phyloP scores from a whole-genome alignment of 2,329 filamentous ascomycete genomes.

The Paraconiothyrium sp. region DNA sequence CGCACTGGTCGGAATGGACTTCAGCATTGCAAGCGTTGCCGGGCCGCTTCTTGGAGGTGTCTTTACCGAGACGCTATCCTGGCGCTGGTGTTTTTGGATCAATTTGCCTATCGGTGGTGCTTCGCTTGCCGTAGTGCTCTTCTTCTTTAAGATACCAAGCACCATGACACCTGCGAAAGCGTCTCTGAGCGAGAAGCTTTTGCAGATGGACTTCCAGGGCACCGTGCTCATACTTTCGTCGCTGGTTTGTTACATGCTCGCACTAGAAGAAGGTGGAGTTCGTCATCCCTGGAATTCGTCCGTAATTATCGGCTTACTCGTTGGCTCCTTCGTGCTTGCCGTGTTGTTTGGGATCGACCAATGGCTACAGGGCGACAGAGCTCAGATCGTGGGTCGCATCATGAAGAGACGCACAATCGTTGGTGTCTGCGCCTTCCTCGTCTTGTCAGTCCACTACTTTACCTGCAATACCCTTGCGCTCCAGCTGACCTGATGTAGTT shows the following conservation, averaged over 20 bases:
- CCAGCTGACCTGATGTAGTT: conserved; percentile 39
- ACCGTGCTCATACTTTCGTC: conserved; percentile 50
- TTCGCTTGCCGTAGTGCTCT: conserved; percentile 48
- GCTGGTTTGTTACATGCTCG: conserved; percentile 56
- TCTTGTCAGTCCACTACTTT: too few relatives aligned
- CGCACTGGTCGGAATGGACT: conserved; percentile 50
- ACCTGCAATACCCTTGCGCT: conserved; percentile 28
- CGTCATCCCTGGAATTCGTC: conserved; percentile 38
- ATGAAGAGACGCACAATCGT: conserved; percentile 46
- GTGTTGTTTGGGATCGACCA: too few relatives aligned
- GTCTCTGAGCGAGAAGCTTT: conserved; percentile 48
- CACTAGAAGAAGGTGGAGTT: conserved; percentile 56
- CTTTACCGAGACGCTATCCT: conserved; percentile 48
- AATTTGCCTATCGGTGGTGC: conserved; percentile 59
- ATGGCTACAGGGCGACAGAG: too few relatives aligned
- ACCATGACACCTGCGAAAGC: conserved; percentile 29
- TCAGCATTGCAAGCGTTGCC: conserved; percentile 47
- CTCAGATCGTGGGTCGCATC: conserved; percentile 24
- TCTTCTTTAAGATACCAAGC: conserved; percentile 52
- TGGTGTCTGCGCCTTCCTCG: conserved; percentile 32
- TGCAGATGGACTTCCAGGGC: conserved; percentile 58
- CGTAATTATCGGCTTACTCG: conserved; percentile 57
- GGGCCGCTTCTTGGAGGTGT: conserved; percentile 55
- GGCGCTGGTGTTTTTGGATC: conserved; percentile 58
- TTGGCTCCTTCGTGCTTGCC: conserved; percentile 51